These are phyloP conservation scores for Cryptosporidium xiaoi DNA, from an alignment of 169 alveolate genomes.

Conservation along the genomic window DNA sequence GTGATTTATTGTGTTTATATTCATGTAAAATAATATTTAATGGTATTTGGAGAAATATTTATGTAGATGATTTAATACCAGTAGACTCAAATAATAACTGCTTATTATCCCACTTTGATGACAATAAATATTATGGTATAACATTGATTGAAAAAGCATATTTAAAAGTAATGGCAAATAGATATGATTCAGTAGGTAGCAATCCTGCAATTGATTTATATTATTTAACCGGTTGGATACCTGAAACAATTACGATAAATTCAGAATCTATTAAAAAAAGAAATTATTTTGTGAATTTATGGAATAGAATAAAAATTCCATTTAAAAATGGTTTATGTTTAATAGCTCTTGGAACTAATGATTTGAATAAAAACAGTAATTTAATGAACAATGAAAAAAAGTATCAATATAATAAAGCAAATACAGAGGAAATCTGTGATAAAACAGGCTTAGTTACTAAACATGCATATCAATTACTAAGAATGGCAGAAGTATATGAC, in stretches of 20 bases:
- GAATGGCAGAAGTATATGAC: slow-evolving; percentile 79
- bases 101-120: slow-evolving; percentile 89
- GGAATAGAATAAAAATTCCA: slow-evolving; percentile 41
- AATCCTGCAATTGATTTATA: slow-evolving; percentile 93
- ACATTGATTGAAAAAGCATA: slow-evolving; percentile 93
- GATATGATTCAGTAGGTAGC: slow-evolving; percentile 90
- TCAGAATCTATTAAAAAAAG: slow-evolving; percentile 51
- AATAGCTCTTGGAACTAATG: slow-evolving; percentile 61
- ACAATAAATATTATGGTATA: slow-evolving; percentile 89
- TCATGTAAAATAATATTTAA: slow-evolving; percentile 88
- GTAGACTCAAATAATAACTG: slow-evolving; percentile 80
- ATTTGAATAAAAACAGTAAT: slow-evolving; percentile 1
- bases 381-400: background rate
- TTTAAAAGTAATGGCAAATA: slow-evolving; percentile 89
- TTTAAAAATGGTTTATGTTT: slow-evolving; percentile 42
- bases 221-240: slow-evolving; percentile 93
- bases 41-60: slow-evolving; percentile 90
- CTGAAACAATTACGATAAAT: slow-evolving; percentile 88
- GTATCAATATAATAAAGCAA: background rate
- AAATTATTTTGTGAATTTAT: slow-evolving; percentile 14
- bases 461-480: slow-evolving; percentile 89
- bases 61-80: slow-evolving; percentile 93
- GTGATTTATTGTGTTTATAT: slow-evolving; percentile 81
- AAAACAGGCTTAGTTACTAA: slow-evolving; percentile 84
- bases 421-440: slow-evolving; percentile 29